Evolutionary conservation across 1,284 basidiomycete genomes (phyloP), one percentile per base, ranked within the genome.

Genomic region (Ganoderma sp.): DNA sequence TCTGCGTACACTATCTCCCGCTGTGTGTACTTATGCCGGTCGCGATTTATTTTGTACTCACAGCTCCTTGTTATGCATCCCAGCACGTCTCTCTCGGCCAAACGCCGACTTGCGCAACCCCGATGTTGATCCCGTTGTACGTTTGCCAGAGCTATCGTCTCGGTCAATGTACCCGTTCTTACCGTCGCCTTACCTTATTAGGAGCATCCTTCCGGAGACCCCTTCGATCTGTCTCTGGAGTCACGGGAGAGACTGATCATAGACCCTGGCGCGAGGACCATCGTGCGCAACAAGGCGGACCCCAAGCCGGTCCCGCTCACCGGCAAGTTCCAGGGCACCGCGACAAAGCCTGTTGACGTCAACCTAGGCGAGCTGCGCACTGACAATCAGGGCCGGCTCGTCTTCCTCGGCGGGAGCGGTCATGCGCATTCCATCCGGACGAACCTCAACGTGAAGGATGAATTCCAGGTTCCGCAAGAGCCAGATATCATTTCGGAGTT

Each of bases 361-460:
- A 54, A 60, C 19, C 67, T 76, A 7, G 75, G 75, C 14, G 68
- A 74, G 63, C 19, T 73, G 17, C 72, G 64, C 39, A 74, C 75
- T 12, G 75, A 76, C 56, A 64, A 57, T 3, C 41, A 61, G 4
- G 75, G 75, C 14, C 72, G 73, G 10, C 69, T 77, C n/a, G 67
- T 76, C 60, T 73, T 77, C 64, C 54, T 76, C 12, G 73, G 66
- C 19, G 74, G 75, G 22, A 61, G 58, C 42, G 75, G 75, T 15
- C 63, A 69, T 43, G 62, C 73, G 32, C 72, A 66, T 19, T 75
- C 59, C 17, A 57, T 73, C 17, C 64, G 32, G 10, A 67, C 64
- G 17, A 45, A n/a, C 10, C 32, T 50, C 3, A 22, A 32, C 32
- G 56, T 48, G 19, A 61, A 69, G 22, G 32, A 41, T 8, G 32